Conservation (phyloP, 768 basidiomycete genomes). For the Saitozyma podzolica region DNA sequence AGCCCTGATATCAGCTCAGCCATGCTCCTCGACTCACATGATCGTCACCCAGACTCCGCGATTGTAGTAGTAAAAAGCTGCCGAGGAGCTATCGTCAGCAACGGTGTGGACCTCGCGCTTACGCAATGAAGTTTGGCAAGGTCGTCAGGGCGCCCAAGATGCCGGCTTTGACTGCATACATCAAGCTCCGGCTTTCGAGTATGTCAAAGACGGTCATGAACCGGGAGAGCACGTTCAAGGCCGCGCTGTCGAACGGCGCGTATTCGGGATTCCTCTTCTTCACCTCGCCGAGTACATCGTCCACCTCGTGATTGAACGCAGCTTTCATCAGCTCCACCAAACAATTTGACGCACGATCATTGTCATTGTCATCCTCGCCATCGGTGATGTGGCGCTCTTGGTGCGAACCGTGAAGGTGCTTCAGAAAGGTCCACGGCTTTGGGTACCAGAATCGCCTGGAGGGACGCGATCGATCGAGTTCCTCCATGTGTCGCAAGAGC, state of each 20-base stretch:
- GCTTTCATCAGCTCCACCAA: constrained; percentile 13
- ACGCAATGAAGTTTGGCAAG: constrained; percentile 42
- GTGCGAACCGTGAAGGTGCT: constrained; percentile 25
- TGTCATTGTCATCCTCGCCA: constrained; percentile 31
- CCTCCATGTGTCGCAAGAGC: constrained; percentile 32
- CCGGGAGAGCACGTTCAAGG: constrained; percentile 30
- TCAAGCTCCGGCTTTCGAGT: constrained; percentile 36
- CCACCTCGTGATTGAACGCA: constrained; percentile 21
- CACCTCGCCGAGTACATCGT: constrained; percentile 37
- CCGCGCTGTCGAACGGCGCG: constrained; percentile 35
- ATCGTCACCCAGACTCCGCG: constrained; percentile 43
- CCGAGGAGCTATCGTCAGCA: constrained; percentile 28
- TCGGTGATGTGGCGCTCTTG: constrained; percentile 26
- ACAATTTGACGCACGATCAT: constrained; percentile 19
- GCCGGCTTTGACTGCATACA: constrained; percentile 49
- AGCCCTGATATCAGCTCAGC: constrained; percentile 17
- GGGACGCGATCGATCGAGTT: constrained; percentile 24
- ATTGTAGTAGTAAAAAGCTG: constrained; percentile 45
- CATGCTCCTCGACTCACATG: constrained; percentile 21
- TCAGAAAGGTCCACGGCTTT: constrained; percentile 10
- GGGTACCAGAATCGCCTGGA: constrained; percentile 40
- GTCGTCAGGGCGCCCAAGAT: constrained; percentile 37
- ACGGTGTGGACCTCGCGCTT: background rate
- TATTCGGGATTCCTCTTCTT: constrained; percentile 46
- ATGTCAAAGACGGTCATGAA: constrained; percentile 26